Evolutionary conservation across 148 eudicot species (phyloP).

Genomic region (Persicaria tinctoria): DNA sequence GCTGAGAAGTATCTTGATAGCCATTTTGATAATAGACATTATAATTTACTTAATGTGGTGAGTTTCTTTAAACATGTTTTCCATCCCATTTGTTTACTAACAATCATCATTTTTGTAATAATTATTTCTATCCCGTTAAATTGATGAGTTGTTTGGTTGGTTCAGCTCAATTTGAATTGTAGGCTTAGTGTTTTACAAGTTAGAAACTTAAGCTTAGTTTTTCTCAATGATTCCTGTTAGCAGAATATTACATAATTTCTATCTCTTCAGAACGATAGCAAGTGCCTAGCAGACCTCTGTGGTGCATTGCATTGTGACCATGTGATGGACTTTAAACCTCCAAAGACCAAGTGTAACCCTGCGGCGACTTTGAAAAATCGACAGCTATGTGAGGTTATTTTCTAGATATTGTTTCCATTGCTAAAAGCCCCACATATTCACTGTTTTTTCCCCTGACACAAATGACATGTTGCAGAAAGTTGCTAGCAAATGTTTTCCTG

Average conservation of each 20-base stretch:
- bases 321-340: slow-evolving; percentile 38
- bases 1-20: slow-evolving; percentile 79
- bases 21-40: slow-evolving; percentile 78
- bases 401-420: slow-evolving; percentile 10
- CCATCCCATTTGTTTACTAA: neutral
- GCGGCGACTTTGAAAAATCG: slow-evolving; percentile 72
- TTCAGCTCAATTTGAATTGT: neutral
- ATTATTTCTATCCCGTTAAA: neutral
- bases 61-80: slow-evolving; percentile 21
- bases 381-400: slow-evolving; percentile 79
- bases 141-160: neutral
- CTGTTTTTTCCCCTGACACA: neutral
- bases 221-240: neutral
- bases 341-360: slow-evolving; percentile 74
- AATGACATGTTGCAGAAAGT: slow-evolving; percentile 46
- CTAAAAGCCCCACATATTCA: neutral
- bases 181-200: neutral
- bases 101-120: neutral
- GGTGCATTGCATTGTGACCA: slow-evolving; percentile 90
- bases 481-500: slow-evolving; percentile 70
- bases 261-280: slow-evolving; percentile 46
- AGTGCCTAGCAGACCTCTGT: slow-evolving; percentile 81
- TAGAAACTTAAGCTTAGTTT: neutral
- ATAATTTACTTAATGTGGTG: slow-evolving; percentile 64
- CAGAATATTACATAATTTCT: neutral